Evolutionary conservation across 352 stramenopile genomes (phyloP).

Genomic region (Phytophthora capsici): DNA sequence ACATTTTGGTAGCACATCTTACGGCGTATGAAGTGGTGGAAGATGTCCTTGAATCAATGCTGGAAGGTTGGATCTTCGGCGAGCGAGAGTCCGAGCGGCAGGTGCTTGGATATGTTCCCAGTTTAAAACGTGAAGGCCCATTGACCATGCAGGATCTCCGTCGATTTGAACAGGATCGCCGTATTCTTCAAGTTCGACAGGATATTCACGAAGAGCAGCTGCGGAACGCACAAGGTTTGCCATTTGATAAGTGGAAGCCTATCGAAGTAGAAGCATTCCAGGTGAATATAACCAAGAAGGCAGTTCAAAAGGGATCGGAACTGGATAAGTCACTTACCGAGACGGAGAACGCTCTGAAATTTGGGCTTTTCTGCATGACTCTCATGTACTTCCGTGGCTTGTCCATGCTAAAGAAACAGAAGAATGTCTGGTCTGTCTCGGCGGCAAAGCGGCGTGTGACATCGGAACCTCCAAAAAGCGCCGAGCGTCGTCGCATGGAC

Average conservation of each 20-base stretch:
- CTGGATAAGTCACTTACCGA: slow-evolving; percentile 76
- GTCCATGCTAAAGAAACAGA: slow-evolving; percentile 88
- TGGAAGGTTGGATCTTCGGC: slow-evolving; percentile 97
- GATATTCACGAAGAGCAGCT: slow-evolving; percentile 44
- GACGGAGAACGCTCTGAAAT: slow-evolving; percentile 94
- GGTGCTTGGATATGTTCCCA: slow-evolving; percentile 83
- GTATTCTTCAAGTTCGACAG: slow-evolving; percentile 44
- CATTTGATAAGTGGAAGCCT: slow-evolving; percentile 76
- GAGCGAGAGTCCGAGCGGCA: slow-evolving; percentile 85
- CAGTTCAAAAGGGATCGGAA: slow-evolving; percentile 67
- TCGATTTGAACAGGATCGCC: slow-evolving; percentile 59
- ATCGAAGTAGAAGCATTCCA: slow-evolving; percentile 75
- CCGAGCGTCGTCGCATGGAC: slow-evolving; percentile 62
- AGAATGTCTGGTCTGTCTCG: slow-evolving; percentile 72
- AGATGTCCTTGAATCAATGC: slow-evolving; percentile 94
- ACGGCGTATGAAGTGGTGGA: slow-evolving; percentile 92
- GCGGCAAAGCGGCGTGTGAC: slow-evolving; percentile 27
- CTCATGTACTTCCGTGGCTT: slow-evolving; percentile 97
- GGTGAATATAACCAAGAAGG: slow-evolving; percentile 59
- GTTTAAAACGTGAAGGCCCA: slow-evolving; percentile 82
- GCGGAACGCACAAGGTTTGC: slow-evolving; percentile 51
- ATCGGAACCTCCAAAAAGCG: slow-evolving; percentile 32
- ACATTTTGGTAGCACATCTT: slow-evolving; percentile 85
- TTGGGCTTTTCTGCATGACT: slow-evolving; percentile 95
- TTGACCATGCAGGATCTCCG: slow-evolving; percentile 75